These are phyloP conservation scores for Paramecium bursaria DNA, from an alignment of 73 alveolate species.

Conservation along the genomic window DNA sequence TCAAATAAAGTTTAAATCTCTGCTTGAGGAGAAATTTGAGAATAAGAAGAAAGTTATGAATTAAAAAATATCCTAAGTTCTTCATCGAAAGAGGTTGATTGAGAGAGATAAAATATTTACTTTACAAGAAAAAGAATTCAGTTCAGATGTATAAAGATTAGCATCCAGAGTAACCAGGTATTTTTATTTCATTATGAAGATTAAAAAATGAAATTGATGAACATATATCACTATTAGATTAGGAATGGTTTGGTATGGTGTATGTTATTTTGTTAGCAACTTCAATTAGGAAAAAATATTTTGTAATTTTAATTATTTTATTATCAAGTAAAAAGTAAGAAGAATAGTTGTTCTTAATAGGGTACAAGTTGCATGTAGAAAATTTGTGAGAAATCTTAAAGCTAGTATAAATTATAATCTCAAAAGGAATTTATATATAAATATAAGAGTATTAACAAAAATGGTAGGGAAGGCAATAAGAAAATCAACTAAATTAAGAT, in stretches of 20 bases:
- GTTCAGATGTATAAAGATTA: slow-evolving; percentile 2
- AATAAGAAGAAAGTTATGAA: no score
- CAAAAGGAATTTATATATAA: slow-evolving; percentile 7
- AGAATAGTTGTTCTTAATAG: slow-evolving; percentile 46
- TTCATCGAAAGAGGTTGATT: not conserved
- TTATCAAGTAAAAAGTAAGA: slow-evolving; percentile 40
- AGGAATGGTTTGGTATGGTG: slow-evolving; percentile 18
- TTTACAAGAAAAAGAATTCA: not conserved
- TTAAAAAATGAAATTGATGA: slow-evolving; percentile 25
- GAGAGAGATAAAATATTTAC: not conserved
- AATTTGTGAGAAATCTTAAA: slow-evolving; percentile 37
- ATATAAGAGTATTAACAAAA: not conserved
- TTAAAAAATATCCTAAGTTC: slow-evolving; percentile 3
- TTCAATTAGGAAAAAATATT: not conserved
- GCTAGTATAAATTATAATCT: not conserved
- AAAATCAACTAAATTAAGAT: not conserved
- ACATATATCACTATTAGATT: slow-evolving; percentile 8
- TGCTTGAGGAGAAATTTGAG: not conserved
- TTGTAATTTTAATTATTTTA: not conserved
- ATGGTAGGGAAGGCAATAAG: not conserved
- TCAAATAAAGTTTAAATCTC: not conserved
- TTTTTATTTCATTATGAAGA: no score
- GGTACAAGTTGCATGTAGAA: slow-evolving; percentile 50
- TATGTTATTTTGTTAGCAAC: slow-evolving; percentile 4
- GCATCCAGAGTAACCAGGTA: slow-evolving; percentile 22